Percentiles rank a stretch among this genome's conserved stretches.
These are phyloP conservation scores for Basidioascus undulatus DNA, from an alignment of 768 basidiomycete species.

Conservation along the genomic window DNA sequence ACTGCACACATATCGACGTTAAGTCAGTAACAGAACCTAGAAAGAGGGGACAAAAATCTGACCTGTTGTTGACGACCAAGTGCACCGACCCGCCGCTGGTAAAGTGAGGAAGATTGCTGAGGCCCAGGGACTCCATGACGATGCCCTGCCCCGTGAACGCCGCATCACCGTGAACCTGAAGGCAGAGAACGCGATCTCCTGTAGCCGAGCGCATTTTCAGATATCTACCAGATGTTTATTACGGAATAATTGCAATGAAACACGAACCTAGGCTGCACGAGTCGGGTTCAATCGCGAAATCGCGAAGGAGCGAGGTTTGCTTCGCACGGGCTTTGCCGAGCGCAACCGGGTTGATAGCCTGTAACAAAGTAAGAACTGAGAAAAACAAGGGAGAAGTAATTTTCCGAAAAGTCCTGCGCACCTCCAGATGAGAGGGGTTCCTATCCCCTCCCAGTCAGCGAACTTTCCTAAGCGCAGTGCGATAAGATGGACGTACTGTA, in stretches of 20 bases:
- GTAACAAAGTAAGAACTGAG: background rate
- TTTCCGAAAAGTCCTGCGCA: too few species aligned
- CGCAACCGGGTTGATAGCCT: constrained; percentile 71
- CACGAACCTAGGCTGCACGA: too few species aligned
- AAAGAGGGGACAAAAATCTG: constrained; percentile 6
- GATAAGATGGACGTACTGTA: too few species aligned
- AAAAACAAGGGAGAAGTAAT: background rate
- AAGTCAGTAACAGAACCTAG: background rate
- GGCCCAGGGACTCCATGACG: constrained; percentile 62
- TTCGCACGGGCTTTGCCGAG: constrained; percentile 77
- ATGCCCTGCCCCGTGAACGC: constrained; percentile 78
- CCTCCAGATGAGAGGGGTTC: constrained; percentile 19
- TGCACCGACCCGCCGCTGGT: constrained; percentile 77
- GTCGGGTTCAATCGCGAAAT: too few species aligned
- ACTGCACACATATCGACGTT: constrained; percentile 6
- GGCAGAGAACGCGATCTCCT: constrained; percentile 61
- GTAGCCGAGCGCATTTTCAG: too few species aligned
- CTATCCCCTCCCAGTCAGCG: too few species aligned
- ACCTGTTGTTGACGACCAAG: constrained; percentile 64
- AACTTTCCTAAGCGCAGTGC: too few species aligned
- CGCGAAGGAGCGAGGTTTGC: constrained; percentile 61
- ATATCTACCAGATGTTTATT: too few species aligned
- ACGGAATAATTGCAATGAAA: too few species aligned
- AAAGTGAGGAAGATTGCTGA: constrained; percentile 66
- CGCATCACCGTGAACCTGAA: constrained; percentile 78